Evolutionary conservation across 306 rosid genomes (phyloP).

Genomic region (Prunus padus): DNA sequence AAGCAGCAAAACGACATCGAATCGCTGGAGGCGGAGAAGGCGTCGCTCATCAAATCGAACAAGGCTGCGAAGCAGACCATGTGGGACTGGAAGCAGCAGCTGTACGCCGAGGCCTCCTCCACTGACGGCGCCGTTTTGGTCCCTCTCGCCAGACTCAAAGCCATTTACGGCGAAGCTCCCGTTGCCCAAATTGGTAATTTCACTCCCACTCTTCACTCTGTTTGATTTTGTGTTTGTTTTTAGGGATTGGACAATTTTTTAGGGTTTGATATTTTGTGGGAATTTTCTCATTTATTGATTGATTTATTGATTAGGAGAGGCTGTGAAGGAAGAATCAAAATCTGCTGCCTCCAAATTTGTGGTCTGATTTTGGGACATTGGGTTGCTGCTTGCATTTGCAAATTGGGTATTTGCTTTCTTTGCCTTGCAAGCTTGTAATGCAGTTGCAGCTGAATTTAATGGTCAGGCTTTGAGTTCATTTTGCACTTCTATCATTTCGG

Average conservation of each 20-base stretch:
- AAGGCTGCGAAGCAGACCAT: slow-evolving; percentile 60
- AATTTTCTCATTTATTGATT: neutral
- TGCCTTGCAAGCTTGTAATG: neutral
- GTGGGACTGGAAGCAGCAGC: slow-evolving; percentile 89
- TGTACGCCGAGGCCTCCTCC: slow-evolving; percentile 55
- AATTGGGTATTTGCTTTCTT: neutral
- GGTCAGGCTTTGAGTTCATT: neutral
- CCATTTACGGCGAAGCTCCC: slow-evolving; percentile 66
- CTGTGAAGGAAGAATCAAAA: slow-evolving; percentile 1
- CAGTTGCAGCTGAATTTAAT: neutral
- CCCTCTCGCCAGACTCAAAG: slow-evolving; percentile 61
- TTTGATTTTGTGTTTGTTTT: neutral
- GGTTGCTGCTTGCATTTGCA: neutral
- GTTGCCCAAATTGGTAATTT: slow-evolving; percentile 49
- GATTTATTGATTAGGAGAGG: neutral
- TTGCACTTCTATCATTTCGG: neutral
- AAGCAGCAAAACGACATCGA: slow-evolving; percentile 61
- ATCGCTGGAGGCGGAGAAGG: slow-evolving; percentile 71
- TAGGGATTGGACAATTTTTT: neutral
- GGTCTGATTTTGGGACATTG: neutral
- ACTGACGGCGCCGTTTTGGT: slow-evolving; percentile 41
- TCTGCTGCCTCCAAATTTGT: neutral
- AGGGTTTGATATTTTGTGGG: neutral
- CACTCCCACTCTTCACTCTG: slow-evolving; percentile 3
- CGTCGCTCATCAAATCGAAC: slow-evolving; percentile 54